Conservation (phyloP, 805 yeast species). For the Myxozyma melibiosi region DNA sequence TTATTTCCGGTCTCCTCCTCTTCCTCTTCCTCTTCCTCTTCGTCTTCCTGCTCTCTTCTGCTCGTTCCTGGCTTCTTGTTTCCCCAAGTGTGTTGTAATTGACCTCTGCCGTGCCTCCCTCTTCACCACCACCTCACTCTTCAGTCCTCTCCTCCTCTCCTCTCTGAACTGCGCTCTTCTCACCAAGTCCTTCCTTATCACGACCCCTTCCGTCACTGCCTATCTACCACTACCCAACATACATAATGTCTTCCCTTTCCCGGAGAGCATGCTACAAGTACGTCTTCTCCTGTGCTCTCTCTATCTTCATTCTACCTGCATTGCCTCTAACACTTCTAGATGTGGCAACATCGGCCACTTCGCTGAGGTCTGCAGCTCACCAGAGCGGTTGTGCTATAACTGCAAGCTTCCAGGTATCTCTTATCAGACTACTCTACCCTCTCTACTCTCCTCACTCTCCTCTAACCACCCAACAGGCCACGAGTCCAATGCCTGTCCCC, state of each 20-base stretch:
- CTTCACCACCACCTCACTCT: not conserved
- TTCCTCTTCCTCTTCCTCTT: not conserved
- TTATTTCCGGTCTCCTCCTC: not conserved
- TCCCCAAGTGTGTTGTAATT: no score
- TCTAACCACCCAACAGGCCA: slow-evolving; percentile 50
- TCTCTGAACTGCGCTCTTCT: not conserved
- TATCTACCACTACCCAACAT: not conserved
- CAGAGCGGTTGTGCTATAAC: slow-evolving; percentile 88
- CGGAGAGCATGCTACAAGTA: slow-evolving; percentile 36
- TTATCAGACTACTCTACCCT: not conserved
- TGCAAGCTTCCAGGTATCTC: slow-evolving; percentile 69
- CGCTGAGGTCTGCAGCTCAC: slow-evolving; percentile 81
- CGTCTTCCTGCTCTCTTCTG: not conserved
- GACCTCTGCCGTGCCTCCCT: no score
- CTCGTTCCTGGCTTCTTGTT: not conserved
- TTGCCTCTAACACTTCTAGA: slow-evolving; percentile 43
- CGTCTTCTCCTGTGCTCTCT: not conserved
- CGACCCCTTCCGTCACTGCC: not conserved
- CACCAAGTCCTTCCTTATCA: not conserved
- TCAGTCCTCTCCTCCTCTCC: not conserved
- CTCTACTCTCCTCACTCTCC: not conserved
- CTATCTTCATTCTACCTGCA: not conserved
- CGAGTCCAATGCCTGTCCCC: slow-evolving; percentile 83
- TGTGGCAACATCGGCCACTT: slow-evolving; percentile 92
- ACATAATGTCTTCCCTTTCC: slow-evolving; percentile 30